phyloP scores from a whole-genome alignment of 2,329 filamentous ascomycete genomes.

The Scedosporium aurantiacum region DNA sequence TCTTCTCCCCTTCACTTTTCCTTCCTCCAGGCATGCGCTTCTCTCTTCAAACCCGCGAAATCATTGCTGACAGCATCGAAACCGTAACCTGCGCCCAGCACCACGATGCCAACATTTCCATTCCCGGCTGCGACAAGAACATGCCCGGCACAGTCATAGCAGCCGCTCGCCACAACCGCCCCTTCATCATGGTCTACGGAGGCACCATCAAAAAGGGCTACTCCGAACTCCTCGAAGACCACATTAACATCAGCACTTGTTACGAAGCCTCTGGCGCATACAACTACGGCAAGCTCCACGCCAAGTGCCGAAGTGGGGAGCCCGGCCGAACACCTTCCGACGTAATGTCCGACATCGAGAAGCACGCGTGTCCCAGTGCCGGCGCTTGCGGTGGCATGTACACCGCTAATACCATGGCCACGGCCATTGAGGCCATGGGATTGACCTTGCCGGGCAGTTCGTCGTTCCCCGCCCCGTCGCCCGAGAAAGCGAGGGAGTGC shows the following conservation, averaged over 20 bases:
- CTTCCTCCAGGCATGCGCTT: conserved; percentile 70
- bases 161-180: conserved; percentile 80
- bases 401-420: conserved; percentile 90
- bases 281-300: conserved; percentile 64
- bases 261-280: conserved; percentile 82
- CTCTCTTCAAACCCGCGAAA: conserved; percentile 78
- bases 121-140: conserved; percentile 94
- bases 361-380: conserved; percentile 53
- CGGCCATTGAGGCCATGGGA: conserved; percentile 81
- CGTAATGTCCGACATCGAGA: conserved; percentile 74
- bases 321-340: conserved; percentile 60
- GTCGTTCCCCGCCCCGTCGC: conserved; percentile 68
- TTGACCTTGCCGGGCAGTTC: conserved; percentile 73
- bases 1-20: conserved; percentile 7
- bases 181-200: conserved; percentile 91
- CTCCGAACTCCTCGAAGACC: conserved; percentile 61
- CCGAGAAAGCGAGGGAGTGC: conserved; percentile 80
- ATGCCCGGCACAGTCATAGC: conserved; percentile 93
- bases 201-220: conserved; percentile 85
- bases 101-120: conserved; percentile 86
- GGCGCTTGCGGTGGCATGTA: conserved; percentile 82
- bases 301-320: conserved; percentile 49
- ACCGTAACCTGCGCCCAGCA: conserved; percentile 85
- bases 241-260: conserved; percentile 80
- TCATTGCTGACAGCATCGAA: conserved; percentile 92